Evolutionary conservation across 2,329 filamentous ascomycete genomes (phyloP), one percentile per base, ranked within the genome.

Genomic region (Blumeria graminis): DNA sequence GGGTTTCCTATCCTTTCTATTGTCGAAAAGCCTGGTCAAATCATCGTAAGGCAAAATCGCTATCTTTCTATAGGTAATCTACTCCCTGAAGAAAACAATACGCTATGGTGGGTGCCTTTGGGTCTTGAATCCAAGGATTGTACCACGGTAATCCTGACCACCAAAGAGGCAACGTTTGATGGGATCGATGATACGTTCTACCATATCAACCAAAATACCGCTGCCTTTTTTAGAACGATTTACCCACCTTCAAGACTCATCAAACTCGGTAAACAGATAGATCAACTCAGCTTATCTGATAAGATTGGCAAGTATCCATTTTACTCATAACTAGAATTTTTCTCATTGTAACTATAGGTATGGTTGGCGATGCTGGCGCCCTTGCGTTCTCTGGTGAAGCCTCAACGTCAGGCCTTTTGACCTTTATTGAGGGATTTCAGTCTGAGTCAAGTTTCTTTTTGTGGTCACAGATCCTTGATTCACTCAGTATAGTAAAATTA

Each of bases 21-120:
- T 14, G 76, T 82, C 22, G 92, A 96, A 69, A 81, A 90, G 67
- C 78, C 82, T 57, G 84, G 84, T 14, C 82, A 90, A 67, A 84
- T 96, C 63, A 80, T 78, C 46, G 72, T 96, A 59, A 82, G 82
- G 66, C 92, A 98, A 69, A 83, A 80, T 55, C 83, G 92, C 57
- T 98, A 95, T 76, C 74, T 98, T 22, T 86, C 86, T 18, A 88
- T 86, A 3, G 92, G 92, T 9, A 90, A 96, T 66, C 86, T 88
- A 57, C 87, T 88, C 71, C 74, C 87, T 1, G 86, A 93, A 65
- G 92, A 98, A 62, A 89, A 98, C 65, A 75, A 84, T 64, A 95
- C 89, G 3, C 81, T 80, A 18, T 98, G 92, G 92, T 98, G 92
- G 90, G 79, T 96, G 58, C 92, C 92, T 14, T 76, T 98, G 35